phyloP scores from a whole-genome alignment of 179 eudicot genomes.

The Gypsophila paniculata region DNA sequence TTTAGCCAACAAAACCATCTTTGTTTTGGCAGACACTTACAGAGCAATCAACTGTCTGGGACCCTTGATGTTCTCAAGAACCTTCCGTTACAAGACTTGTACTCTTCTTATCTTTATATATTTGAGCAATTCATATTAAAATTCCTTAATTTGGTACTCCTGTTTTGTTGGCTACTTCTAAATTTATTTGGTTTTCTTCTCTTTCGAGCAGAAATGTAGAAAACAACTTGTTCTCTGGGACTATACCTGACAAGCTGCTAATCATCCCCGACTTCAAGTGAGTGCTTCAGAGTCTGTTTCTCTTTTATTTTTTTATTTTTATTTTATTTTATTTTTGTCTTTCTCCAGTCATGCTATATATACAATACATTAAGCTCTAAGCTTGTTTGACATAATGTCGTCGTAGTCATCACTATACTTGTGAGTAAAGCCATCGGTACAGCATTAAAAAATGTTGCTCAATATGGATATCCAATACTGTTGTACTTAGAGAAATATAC shows the following conservation, averaged over 20 bases:
- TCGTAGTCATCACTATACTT: background rate
- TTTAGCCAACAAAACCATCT: slow-evolving; percentile 23
- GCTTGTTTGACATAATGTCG: background rate
- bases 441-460: background rate
- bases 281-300: slow-evolving; percentile 26
- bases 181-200: background rate
- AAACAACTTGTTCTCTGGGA: slow-evolving; percentile 72
- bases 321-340: background rate
- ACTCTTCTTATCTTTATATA: slow-evolving; percentile 11
- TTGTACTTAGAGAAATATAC: background rate
- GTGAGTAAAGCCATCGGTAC: background rate
- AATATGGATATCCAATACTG: background rate
- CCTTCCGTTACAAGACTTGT: slow-evolving; percentile 65
- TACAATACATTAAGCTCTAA: background rate
- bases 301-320: no score
- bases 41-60: slow-evolving; percentile 89
- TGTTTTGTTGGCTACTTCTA: background rate
- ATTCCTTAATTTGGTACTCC: background rate
- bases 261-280: slow-evolving; percentile 72
- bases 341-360: background rate
- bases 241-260: slow-evolving; percentile 71
- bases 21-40: slow-evolving; percentile 66
- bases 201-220: slow-evolving; percentile 56
- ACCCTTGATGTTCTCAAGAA: slow-evolving; percentile 78
- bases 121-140: background rate